phyloP scores from a whole-genome alignment of 345 rosid species.

The Lumnitzera littorea region DNA sequence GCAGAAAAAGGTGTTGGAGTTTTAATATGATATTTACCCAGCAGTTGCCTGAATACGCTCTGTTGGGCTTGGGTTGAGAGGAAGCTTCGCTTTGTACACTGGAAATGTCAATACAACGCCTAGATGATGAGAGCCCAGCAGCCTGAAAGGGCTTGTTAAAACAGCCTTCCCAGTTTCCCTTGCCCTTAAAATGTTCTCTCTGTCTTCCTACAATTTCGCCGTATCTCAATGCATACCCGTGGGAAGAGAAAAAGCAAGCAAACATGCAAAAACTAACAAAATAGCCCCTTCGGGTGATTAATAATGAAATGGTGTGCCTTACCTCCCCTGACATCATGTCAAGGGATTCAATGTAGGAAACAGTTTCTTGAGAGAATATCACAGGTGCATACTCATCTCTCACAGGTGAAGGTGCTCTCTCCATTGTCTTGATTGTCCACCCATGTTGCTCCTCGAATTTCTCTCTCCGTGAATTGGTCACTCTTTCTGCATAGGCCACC shows the following conservation, averaged over 20 bases:
- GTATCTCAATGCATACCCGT: background rate
- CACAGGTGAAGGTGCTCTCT: conserved; percentile 69
- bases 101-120: conserved; percentile 99
- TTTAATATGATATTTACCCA: conserved; percentile 40
- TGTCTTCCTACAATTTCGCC: conserved; percentile 61
- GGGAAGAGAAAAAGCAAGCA: too few species aligned
- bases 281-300: too few species aligned
- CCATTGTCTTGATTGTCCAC: conserved; percentile 91
- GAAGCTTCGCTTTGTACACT: conserved; percentile 82
- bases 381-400: conserved; percentile 98
- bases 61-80: conserved; percentile 45
- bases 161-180: conserved; percentile 94
- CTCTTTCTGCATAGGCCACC: conserved; percentile 87
- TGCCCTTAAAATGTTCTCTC: conserved; percentile 85
- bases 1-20: too few species aligned
- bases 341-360: conserved; percentile 82
- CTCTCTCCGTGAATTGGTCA: conserved; percentile 55
- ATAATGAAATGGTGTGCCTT: conserved; percentile 4
- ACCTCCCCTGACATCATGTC: conserved; percentile 99
- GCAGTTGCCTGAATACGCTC: conserved; percentile 82
- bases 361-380: conserved; percentile 84
- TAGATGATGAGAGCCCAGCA: conserved; percentile 87
- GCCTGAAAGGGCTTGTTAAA: conserved; percentile 82
- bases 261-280: background rate
- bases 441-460: conserved; percentile 76